phyloP scores from a whole-genome alignment of 345 rosid genomes.

The Cardamine chenopodiifolia region DNA sequence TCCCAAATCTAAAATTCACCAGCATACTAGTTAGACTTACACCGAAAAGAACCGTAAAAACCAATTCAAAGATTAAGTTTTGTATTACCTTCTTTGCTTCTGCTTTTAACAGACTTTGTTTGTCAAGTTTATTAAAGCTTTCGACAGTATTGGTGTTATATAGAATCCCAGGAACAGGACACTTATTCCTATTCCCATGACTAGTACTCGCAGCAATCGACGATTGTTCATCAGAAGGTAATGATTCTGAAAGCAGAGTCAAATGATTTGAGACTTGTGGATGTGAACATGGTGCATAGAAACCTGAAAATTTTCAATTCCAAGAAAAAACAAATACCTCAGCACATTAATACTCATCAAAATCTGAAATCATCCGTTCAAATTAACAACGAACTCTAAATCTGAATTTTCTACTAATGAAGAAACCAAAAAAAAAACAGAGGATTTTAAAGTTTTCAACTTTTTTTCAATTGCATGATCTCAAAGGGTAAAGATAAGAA shows the following conservation, averaged over 20 bases:
- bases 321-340: not conserved
- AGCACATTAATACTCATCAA: not conserved
- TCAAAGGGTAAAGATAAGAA: too few species aligned
- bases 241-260: constrained; percentile 72
- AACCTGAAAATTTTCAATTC: constrained; percentile 36
- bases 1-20: constrained; percentile 76
- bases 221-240: constrained; percentile 55
- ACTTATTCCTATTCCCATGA: constrained; percentile 71
- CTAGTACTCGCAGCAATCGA: constrained; percentile 18
- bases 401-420: not conserved
- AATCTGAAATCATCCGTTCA: not conserved
- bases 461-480: not conserved
- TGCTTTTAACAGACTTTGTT: constrained; percentile 59
- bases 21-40: not conserved
- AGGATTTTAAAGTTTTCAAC: not conserved
- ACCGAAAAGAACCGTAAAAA: not conserved
- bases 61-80: constrained; percentile 5
- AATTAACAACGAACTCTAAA: not conserved
- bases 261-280: constrained; percentile 73
- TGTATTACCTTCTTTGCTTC: constrained; percentile 68
- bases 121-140: constrained; percentile 65
- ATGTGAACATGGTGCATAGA: constrained; percentile 85
- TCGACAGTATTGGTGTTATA: constrained; percentile 85
- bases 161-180: constrained; percentile 77
- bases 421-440: not conserved